phyloP scores from a whole-genome alignment of 176 grass and related monocot species.

The Cenchrus fungigraminus region DNA sequence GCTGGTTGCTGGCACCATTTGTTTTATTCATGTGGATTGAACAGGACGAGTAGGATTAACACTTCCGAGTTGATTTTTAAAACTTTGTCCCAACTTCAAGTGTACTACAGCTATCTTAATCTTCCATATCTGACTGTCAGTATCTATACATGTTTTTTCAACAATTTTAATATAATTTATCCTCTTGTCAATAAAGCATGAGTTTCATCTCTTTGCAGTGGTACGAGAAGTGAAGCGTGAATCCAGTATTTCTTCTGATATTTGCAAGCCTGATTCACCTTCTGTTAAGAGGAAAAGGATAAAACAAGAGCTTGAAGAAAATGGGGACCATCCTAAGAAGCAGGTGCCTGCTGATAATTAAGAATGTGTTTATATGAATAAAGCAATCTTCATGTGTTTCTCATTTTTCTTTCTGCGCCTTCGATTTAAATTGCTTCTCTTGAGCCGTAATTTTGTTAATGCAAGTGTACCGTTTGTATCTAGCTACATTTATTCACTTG shows the following conservation, averaged over 20 bases:
- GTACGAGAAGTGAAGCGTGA: slow-evolving; percentile 37
- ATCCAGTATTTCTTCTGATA: slow-evolving; percentile 31
- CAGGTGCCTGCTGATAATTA: slow-evolving; percentile 37
- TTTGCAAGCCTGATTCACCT: slow-evolving; percentile 3
- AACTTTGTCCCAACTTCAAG: not conserved
- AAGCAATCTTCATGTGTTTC: not conserved
- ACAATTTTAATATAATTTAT: slow-evolving; percentile 1
- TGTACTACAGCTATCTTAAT: not conserved
- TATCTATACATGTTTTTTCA: not conserved
- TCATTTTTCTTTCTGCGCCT: slow-evolving; percentile 8
- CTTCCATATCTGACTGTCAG: not conserved
- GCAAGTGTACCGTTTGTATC: not conserved
- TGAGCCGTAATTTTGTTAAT: not conserved
- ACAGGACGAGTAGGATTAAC: not conserved
- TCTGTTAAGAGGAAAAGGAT: slow-evolving; percentile 53
- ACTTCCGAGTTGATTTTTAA: not conserved
- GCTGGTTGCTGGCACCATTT: too few relatives aligned
- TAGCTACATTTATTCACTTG: slow-evolving; percentile 4
- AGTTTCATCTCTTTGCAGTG: slow-evolving; percentile 40
- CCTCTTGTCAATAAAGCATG: not conserved
- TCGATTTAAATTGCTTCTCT: slow-evolving; percentile 10
- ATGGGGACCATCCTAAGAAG: slow-evolving; percentile 31
- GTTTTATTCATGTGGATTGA: not conserved
- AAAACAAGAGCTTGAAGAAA: slow-evolving; percentile 42
- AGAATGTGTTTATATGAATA: not conserved